These are phyloP conservation scores for Gossypium ekmanianum DNA, from an alignment of 345 rosid species.

Conservation along the genomic window DNA sequence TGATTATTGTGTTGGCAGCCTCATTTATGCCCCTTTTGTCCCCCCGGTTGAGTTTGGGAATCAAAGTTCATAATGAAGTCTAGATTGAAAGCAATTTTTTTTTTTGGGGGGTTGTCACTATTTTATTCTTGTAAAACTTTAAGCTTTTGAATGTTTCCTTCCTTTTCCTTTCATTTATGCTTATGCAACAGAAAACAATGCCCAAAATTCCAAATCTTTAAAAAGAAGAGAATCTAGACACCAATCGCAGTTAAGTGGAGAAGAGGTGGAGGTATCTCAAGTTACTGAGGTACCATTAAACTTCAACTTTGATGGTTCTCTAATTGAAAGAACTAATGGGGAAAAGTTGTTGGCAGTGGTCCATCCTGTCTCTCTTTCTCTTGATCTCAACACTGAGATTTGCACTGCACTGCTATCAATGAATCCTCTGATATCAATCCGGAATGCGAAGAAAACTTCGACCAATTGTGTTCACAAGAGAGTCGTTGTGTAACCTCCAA, in stretches of 20 bases:
- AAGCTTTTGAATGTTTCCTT: neutral
- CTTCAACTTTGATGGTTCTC: constrained; percentile 24
- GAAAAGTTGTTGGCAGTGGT: constrained; percentile 10
- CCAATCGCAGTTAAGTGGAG: constrained; percentile 25
- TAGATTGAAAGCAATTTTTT: neutral
- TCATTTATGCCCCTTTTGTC: neutral
- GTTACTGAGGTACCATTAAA: constrained; percentile 30
- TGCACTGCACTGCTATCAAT: constrained; percentile 12
- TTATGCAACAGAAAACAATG: constrained; percentile 21
- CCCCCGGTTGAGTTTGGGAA: neutral
- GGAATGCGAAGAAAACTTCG: constrained; percentile 22
- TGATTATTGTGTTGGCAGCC: neutral
- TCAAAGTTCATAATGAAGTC: neutral
- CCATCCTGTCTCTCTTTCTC: constrained; percentile 18
- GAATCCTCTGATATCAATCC: constrained; percentile 16
- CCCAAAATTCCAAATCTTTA: constrained; percentile 22
- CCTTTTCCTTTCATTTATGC: neutral
- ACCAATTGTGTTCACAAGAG: constrained; percentile 23
- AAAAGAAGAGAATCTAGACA: constrained; percentile 21
- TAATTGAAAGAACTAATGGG: constrained; percentile 21
- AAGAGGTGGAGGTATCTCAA: constrained; percentile 32
- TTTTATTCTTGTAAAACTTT: neutral
- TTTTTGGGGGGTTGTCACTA: neutral
- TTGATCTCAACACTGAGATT: constrained; percentile 43
- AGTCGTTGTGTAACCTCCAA: constrained; percentile 28